Conservation (phyloP, 441 rosid species). For the Manihot esculenta region DNA sequence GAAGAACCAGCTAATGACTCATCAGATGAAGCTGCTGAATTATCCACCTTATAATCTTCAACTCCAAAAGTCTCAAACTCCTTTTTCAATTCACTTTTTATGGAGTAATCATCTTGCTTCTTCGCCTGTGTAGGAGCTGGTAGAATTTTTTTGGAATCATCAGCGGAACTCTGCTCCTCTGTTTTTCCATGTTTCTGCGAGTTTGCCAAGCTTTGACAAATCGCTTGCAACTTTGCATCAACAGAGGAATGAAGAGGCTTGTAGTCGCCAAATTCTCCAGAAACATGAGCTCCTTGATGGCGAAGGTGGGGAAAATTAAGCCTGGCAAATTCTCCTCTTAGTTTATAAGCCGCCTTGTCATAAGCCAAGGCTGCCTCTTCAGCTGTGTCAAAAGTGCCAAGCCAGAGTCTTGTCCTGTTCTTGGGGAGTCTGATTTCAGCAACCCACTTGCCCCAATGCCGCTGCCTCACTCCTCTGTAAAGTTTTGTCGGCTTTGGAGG, state of each 20-base stretch:
- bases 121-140: constrained; percentile 20
- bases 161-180: constrained; percentile 25
- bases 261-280: constrained; percentile 44
- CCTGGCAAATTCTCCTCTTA: constrained; percentile 78
- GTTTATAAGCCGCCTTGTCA: constrained; percentile 83
- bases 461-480: constrained; percentile 85
- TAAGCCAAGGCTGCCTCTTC: constrained; percentile 92
- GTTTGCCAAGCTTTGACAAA: constrained; percentile 55
- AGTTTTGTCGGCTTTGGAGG: constrained; percentile 56
- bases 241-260: constrained; percentile 83
- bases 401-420: constrained; percentile 93
- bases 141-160: constrained; percentile 15
- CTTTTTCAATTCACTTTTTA: constrained; percentile 17
- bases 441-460: constrained; percentile 99
- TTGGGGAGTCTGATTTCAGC: constrained; percentile 94
- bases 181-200: constrained; percentile 47
- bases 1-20: constrained; percentile 51
- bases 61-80: constrained; percentile 23
- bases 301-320: constrained; percentile 74
- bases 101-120: constrained; percentile 24
- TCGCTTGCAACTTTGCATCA: constrained; percentile 75
- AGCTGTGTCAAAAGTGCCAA: constrained; percentile 83
- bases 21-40: constrained; percentile 31
- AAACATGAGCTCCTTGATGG: constrained; percentile 42
- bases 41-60: constrained; percentile 33